Conservation (phyloP, 805 yeast genomes). For the Spathaspora sp. region DNA sequence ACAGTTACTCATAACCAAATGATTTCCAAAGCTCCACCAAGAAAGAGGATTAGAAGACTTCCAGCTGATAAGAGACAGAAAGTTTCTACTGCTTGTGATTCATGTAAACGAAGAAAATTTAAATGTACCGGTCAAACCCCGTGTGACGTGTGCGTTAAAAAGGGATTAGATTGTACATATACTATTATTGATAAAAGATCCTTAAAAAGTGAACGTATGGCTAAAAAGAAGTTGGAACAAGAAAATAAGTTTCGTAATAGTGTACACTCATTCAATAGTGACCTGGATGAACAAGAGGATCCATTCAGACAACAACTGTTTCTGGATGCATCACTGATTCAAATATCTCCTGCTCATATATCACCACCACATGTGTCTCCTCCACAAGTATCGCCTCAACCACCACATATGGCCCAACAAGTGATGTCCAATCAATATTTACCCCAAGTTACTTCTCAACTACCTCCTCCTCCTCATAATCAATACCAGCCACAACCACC, state of each 20-base stretch:
- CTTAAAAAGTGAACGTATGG: slow-evolving; percentile 18
- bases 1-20: neutral
- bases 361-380: neutral
- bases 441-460: neutral
- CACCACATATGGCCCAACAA: neutral
- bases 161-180: slow-evolving; percentile 17
- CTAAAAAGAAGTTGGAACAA: slow-evolving; percentile 4
- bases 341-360: neutral
- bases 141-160: slow-evolving; percentile 15
- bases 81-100: slow-evolving; percentile 24
- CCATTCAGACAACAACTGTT: neutral
- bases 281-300: neutral
- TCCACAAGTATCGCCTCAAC: neutral
- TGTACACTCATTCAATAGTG: neutral
- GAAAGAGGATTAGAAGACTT: slow-evolving; percentile 11
- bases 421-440: neutral
- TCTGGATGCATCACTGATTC: neutral
- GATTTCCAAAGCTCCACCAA: neutral
- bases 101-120: slow-evolving; percentile 15
- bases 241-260: neutral
- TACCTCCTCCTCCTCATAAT: slow-evolving; percentile 1
- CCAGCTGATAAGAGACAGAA: slow-evolving; percentile 21
- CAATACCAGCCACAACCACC: neutral
- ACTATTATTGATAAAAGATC: slow-evolving; percentile 20
- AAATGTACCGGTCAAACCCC: slow-evolving; percentile 21